phyloP scores from a whole-genome alignment of 768 basidiomycete genomes.

The Jaapia argillacea region DNA sequence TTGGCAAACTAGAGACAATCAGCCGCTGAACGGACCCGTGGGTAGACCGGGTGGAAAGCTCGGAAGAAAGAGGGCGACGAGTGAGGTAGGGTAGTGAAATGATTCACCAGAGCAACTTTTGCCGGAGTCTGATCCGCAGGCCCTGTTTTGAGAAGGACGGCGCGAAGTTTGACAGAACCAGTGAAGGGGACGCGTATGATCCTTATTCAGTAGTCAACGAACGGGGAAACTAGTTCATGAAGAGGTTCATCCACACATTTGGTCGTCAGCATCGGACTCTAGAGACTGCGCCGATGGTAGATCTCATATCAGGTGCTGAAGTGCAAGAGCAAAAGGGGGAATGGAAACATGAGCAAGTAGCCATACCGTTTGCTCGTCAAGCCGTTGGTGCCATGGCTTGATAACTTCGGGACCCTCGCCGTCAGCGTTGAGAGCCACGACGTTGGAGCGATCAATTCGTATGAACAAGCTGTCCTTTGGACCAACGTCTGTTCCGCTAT shows the following conservation, averaged over 20 bases:
- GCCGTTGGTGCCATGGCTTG: conserved; percentile 80
- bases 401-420: conserved; percentile 48
- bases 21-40: neutral
- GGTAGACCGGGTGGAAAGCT: neutral
- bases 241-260: conserved; percentile 43
- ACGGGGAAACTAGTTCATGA: neutral
- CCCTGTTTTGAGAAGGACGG: conserved; percentile 77
- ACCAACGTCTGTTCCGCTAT: conserved; percentile 33
- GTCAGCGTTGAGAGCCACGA: conserved; percentile 70
- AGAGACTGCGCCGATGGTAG: conserved; percentile 47
- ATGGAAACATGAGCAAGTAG: too few species aligned
- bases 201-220: conserved; percentile 25
- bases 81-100: neutral
- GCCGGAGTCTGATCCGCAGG: conserved; percentile 70
- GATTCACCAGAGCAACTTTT: conserved; percentile 58
- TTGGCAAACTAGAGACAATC: conserved; percentile 55
- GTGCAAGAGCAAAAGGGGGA: too few species aligned
- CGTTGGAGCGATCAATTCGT: conserved; percentile 73
- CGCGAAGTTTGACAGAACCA: conserved; percentile 74
- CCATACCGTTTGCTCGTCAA: conserved; percentile 56
- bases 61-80: neutral
- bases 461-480: conserved; percentile 63
- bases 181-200: conserved; percentile 85
- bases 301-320: too few species aligned
- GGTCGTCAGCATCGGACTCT: conserved; percentile 88